phyloP scores from a whole-genome alignment of 257 asterid genomes.

The Nyctanthes arbortristis region DNA sequence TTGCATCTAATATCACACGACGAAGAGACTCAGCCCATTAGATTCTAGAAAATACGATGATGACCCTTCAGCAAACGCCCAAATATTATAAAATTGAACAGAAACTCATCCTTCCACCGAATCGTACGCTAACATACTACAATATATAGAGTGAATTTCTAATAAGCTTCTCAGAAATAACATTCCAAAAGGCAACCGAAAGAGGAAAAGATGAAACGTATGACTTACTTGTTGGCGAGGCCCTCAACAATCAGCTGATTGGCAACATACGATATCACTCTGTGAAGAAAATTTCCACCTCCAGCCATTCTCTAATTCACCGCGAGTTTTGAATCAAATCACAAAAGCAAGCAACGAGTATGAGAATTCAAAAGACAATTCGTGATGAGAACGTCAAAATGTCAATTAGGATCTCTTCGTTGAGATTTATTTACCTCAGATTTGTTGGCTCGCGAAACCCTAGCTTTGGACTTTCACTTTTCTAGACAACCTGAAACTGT shows the following conservation, averaged over 20 bases:
- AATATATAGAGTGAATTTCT: neutral
- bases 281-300: slow-evolving; percentile 37
- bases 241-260: slow-evolving; percentile 43
- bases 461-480: neutral
- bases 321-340: neutral
- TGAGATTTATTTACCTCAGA: neutral
- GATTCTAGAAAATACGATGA: slow-evolving; percentile 12
- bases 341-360: neutral
- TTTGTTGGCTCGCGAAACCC: neutral
- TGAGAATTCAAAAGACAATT: neutral
- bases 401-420: neutral
- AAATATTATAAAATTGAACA: no score
- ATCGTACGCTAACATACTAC: neutral
- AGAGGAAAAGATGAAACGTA: neutral
- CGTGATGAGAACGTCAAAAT: neutral
- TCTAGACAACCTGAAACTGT: neutral
- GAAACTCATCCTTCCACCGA: neutral
- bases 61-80: neutral
- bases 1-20: neutral
- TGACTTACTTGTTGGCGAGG: slow-evolving; percentile 42
- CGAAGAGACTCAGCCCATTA: slow-evolving; percentile 8
- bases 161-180: neutral
- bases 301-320: slow-evolving; percentile 34
- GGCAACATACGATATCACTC: slow-evolving; percentile 38
- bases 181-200: neutral